phyloP scores from a whole-genome alignment of 176 grass and related monocot genomes.

The Phoenix roebelenii region DNA sequence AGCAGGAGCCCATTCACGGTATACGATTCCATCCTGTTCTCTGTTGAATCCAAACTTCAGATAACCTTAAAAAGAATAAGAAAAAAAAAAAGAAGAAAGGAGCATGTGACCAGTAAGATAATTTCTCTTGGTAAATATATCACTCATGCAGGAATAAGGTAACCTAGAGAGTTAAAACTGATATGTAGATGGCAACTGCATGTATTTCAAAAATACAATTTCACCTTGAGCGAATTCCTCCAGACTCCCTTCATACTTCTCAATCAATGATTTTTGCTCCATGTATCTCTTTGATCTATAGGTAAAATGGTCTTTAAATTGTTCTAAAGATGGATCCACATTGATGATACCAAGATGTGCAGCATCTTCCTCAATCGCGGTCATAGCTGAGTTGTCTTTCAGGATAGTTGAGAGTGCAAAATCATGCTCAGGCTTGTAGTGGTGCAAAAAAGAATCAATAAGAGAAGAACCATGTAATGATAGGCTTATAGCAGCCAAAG shows the following conservation, averaged over 20 bases:
- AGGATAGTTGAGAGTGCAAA: conserved; percentile 29
- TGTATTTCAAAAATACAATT: background rate
- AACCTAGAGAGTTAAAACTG: background rate
- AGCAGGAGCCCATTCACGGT: conserved; percentile 93
- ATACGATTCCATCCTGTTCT: conserved; percentile 45
- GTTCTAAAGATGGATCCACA: conserved; percentile 41
- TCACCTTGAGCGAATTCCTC: conserved; percentile 74
- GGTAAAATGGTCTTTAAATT: conserved; percentile 69
- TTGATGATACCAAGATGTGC: conserved; percentile 49
- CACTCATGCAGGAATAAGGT: background rate
- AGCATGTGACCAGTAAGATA: background rate
- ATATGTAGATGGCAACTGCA: conserved; percentile 5
- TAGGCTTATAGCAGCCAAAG: background rate
- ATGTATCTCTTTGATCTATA: conserved; percentile 56
- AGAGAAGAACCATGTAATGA: background rate
- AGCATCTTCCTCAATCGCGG: conserved; percentile 12
- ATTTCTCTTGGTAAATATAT: background rate
- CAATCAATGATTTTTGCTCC: conserved; percentile 54
- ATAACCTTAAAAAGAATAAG: conserved; percentile 44
- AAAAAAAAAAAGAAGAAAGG: background rate
- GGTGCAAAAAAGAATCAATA: background rate
- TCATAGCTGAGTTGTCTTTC: conserved; percentile 35
- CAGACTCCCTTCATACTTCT: conserved; percentile 60
- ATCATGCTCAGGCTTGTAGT: conserved; percentile 43
- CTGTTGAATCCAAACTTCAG: conserved; percentile 89